Percentiles rank a stretch among this genome's conserved stretches.
Conservation (phyloP, 2,329 filamentous ascomycete genomes). For the Diaporthe sp. region DNA sequence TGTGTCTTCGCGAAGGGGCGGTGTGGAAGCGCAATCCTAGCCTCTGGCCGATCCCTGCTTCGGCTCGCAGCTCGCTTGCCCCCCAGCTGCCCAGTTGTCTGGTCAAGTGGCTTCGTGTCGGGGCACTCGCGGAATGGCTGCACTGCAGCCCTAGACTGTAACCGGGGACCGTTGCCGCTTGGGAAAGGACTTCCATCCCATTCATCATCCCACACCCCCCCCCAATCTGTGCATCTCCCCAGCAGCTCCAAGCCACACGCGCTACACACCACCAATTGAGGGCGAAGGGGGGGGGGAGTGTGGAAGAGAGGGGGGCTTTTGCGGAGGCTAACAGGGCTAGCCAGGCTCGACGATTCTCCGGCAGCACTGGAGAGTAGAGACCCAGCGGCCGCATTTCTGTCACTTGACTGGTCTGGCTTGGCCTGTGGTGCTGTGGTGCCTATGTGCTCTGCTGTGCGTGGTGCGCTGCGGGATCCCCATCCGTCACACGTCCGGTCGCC, state of each 20-base stretch:
- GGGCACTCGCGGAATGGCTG: slow-evolving; percentile 33
- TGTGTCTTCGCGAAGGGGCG: slow-evolving; percentile 6
- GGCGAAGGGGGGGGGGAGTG: neutral
- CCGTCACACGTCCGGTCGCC: slow-evolving; percentile 18
- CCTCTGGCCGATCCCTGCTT: slow-evolving; percentile 25
- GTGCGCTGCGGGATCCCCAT: neutral
- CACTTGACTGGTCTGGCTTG: slow-evolving; percentile 21
- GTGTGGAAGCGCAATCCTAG: slow-evolving; percentile 22
- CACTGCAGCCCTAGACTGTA: slow-evolving; percentile 33
- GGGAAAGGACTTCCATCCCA: slow-evolving; percentile 28
- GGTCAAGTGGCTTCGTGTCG: slow-evolving; percentile 33
- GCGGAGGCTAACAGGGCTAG: neutral
- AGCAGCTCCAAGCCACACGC: slow-evolving; percentile 17
- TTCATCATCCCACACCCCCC: neutral
- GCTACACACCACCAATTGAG: neutral
- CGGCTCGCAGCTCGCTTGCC: slow-evolving; percentile 25
- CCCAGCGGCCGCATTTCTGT: slow-evolving; percentile 13
- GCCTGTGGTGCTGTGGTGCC: neutral
- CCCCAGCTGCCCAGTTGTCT: slow-evolving; percentile 31
- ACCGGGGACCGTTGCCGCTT: slow-evolving; percentile 30
- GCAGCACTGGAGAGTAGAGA: neutral
- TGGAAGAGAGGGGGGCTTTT: too few relatives aligned
- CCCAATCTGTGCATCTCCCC: slow-evolving; percentile 23
- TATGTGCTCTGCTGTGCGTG: slow-evolving; percentile 13
- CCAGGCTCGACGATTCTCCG: slow-evolving; percentile 23